Evolutionary conservation across 2,329 filamentous ascomycete species (phyloP), one percentile per base, ranked within the genome.

Genomic region (Dendryphion nanum): DNA sequence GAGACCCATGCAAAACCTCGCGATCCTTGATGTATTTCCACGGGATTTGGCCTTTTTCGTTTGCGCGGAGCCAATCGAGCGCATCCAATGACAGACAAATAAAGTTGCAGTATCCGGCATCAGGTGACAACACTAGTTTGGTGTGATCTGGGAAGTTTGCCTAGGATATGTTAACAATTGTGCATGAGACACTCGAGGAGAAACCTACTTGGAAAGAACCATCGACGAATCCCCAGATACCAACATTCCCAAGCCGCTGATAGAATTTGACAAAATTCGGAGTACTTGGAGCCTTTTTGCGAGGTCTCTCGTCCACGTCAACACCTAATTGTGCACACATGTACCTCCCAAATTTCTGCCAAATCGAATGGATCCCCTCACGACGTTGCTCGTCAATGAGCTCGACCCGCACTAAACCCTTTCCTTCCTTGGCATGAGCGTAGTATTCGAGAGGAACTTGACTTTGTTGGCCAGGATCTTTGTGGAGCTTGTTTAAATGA

Each of bases 71-170:
- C 26, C 81, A 76, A 47, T 79, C 72, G 3, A 85, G 81, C 1
- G 85, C 86, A 41, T 85, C 79, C n/a, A 80, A 71, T 0, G 85
- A 80, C 15, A 90, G 78, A 55, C 87, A 83, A 69, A 86, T 86
- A 59, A 89, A 88, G 59, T 87, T 84, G 50, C 85, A 84, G 74
- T 82, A 85, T 1, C 77, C 80, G n/a, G 85, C 86, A 19, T 84
- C 79, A 1, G 83, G 71, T 41, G 88, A 86, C 18, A 93, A 70
- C 10, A 91, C 83, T 38, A 93, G 78, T 67, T 93, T 93, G 42
- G 87, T 91, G 63, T 93, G 87, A 51, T 93, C 87, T 2, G 87
- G 86, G 63, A 93, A 93, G 68, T 93, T 91, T 67, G 91, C 86
- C 78, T 89, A 48, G 4, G 12, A n/a, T 38, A 16, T 21, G 18